phyloP scores from a whole-genome alignment of 2,329 filamentous ascomycete genomes.

The Colletotrichum cuscutae region DNA sequence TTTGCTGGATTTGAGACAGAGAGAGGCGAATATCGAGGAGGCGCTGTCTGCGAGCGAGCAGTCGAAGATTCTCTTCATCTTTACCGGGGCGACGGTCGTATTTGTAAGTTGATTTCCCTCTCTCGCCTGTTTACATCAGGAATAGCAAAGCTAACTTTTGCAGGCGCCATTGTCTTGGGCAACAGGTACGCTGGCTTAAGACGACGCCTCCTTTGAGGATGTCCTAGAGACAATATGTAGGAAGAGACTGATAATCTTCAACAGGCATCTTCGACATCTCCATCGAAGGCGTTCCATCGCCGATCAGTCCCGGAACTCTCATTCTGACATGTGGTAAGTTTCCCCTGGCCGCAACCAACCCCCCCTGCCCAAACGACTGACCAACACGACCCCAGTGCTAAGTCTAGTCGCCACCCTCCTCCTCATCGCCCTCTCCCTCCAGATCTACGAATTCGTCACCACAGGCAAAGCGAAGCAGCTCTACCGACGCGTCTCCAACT shows the following conservation, averaged over 20 bases:
- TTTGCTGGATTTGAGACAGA: constrained; percentile 32
- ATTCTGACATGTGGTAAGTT: constrained; percentile 31
- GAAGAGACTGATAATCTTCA: neutral
- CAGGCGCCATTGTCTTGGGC: constrained; percentile 33
- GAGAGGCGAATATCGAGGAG: constrained; percentile 37
- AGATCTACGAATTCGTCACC: constrained; percentile 32
- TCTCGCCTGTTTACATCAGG: neutral
- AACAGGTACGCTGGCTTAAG: no score
- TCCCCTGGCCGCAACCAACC: no score
- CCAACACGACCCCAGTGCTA: constrained; percentile 4
- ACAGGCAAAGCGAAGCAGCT: constrained; percentile 3
- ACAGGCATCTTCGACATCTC: constrained; percentile 32
- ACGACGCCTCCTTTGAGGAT: no score
- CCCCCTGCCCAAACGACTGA: no score
- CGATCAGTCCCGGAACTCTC: constrained; percentile 9
- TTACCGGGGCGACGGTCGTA: constrained; percentile 30
- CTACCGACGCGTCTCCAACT: neutral
- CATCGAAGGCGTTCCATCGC: constrained; percentile 14
- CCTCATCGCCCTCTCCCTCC: constrained; percentile 29
- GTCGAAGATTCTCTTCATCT: constrained; percentile 38
- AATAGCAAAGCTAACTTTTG: neutral
- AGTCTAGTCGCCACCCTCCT: constrained; percentile 31
- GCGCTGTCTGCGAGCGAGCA: constrained; percentile 36
- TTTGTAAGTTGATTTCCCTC: constrained; percentile 19
- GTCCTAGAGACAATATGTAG: no score